Conservation (phyloP, 148 eudicot species). For the Rhododendron kiyosumense region DNA sequence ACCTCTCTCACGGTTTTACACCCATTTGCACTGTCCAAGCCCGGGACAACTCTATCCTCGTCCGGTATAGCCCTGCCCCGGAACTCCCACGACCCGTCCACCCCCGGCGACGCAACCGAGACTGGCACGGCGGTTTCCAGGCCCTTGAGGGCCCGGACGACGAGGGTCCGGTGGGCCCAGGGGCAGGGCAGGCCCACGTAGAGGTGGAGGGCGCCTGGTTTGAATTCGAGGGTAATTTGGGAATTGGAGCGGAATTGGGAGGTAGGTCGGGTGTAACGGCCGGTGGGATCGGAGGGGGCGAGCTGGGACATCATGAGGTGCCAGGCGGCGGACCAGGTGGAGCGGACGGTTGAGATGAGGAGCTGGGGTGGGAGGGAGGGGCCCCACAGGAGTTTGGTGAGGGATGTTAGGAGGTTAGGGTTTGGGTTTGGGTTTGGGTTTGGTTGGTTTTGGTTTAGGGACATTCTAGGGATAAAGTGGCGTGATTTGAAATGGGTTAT, state of each 20-base stretch:
- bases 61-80: neutral
- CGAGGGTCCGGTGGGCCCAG: constrained; percentile 96
- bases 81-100: constrained; percentile 83
- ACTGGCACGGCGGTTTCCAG: constrained; percentile 55
- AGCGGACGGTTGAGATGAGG: constrained; percentile 92
- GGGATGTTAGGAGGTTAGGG: constrained; percentile 33
- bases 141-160: constrained; percentile 77
- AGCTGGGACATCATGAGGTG: constrained; percentile 96
- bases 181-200: constrained; percentile 91
- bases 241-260: constrained; percentile 55
- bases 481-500: constrained; percentile 5
- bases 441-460: constrained; percentile 16
- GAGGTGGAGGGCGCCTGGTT: constrained; percentile 48
- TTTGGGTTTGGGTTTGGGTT: constrained; percentile 6
- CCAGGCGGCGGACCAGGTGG: constrained; percentile 83
- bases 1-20: constrained; percentile 62
- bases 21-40: constrained; percentile 60
- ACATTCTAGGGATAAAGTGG: constrained; percentile 23
- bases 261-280: constrained; percentile 71
- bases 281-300: constrained; percentile 88
- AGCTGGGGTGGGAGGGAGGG: constrained; percentile 83
- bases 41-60: constrained; percentile 22
- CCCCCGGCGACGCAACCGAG: constrained; percentile 61
- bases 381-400: constrained; percentile 77
- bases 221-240: constrained; percentile 25